phyloP scores from a whole-genome alignment of 139 green algal species.

The Chlorella ohadii region DNA sequence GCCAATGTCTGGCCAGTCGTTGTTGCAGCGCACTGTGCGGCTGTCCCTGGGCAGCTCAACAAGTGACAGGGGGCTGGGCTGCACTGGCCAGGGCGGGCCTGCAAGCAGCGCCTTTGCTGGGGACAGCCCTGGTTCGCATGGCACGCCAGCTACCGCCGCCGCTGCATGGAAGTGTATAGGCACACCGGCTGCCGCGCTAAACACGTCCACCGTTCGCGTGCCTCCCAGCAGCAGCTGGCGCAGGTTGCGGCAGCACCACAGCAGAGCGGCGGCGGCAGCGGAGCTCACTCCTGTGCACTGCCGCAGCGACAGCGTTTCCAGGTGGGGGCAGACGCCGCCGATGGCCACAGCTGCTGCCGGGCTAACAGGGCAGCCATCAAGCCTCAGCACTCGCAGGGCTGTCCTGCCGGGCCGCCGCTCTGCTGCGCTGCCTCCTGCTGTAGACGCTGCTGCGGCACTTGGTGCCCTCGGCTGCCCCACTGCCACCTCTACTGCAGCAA shows the following conservation, averaged over 20 bases:
- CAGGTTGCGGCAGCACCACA: conserved; percentile 5
- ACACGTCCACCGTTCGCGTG: background rate
- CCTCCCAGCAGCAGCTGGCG: conserved; percentile 27
- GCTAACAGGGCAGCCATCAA: background rate
- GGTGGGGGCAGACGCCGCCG: background rate
- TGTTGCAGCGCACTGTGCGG: too few species aligned
- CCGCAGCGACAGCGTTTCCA: background rate
- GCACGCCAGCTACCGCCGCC: background rate
- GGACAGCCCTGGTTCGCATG: background rate
- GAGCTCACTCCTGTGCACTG: background rate
- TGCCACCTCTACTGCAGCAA: too few species aligned
- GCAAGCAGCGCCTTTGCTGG: too few species aligned
- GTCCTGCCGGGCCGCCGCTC: background rate
- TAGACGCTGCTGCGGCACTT: background rate
- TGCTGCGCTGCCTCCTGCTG: too few species aligned
- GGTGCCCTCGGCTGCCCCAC: background rate
- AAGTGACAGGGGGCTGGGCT: background rate
- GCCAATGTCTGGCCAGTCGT: too few species aligned
- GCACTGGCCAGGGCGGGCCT: background rate
- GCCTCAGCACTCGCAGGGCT: background rate
- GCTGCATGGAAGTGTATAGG: background rate
- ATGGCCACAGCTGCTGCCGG: background rate
- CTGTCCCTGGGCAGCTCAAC: background rate
- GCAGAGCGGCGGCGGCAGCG: background rate
- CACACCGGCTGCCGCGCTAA: background rate